Percentiles rank a stretch among this genome's conserved stretches.
Evolutionary conservation across 1,284 basidiomycete species (phyloP).

Genomic region (Uromyces viciae-fabae): DNA sequence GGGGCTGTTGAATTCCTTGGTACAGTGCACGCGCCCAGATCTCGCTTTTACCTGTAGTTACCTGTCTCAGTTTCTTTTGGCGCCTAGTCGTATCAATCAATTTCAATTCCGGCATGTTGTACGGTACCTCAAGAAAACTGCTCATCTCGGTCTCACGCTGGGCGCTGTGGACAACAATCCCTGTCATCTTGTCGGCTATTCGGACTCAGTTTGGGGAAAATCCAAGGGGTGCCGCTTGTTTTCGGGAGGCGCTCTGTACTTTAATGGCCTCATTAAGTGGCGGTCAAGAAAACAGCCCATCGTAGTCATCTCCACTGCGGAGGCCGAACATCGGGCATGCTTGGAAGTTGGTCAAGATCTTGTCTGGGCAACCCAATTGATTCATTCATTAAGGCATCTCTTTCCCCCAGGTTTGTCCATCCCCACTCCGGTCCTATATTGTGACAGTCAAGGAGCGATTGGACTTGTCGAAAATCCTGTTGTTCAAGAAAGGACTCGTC

Average conservation of each 20-base stretch:
- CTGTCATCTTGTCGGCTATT: not conserved
- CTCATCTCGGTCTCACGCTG: not conserved
- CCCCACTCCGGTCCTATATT: no score
- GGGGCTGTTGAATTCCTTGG: not conserved
- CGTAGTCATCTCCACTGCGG: not conserved
- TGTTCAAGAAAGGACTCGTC: no score
- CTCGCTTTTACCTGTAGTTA: not conserved
- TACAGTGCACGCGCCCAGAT: conserved; percentile 20
- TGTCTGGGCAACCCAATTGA: no score
- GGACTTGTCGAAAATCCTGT: no score
- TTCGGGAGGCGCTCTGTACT: not conserved
- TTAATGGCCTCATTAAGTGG: not conserved
- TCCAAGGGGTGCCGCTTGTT: not conserved
- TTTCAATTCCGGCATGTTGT: not conserved
- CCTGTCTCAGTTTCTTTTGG: not conserved
- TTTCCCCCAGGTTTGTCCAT: no score
- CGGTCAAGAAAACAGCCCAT: not conserved
- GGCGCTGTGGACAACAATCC: not conserved
- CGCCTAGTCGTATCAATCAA: not conserved
- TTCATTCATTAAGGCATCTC: no score
- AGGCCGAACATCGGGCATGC: not conserved
- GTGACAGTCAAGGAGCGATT: no score
- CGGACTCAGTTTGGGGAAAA: not conserved
- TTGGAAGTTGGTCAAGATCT: conserved; percentile 1
- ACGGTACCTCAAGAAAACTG: not conserved